These are phyloP conservation scores for Hypomontagnella submonticulosa DNA, from an alignment of 495 filamentous ascomycete genomes.

Conservation along the genomic window DNA sequence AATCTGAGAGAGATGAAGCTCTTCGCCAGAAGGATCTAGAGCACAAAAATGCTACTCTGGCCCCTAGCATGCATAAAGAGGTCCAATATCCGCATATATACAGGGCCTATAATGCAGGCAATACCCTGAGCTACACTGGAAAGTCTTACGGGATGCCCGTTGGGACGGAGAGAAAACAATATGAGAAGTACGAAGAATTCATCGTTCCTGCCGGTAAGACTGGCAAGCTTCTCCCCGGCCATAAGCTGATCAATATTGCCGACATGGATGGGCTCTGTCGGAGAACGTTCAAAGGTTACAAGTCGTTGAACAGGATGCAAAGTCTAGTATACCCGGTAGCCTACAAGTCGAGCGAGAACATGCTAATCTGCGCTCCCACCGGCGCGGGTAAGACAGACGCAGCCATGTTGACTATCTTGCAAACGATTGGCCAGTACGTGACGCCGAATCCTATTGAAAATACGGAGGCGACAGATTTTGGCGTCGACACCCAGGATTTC, in stretches of 20 bases:
- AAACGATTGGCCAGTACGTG: constrained; percentile 86
- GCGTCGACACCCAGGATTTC: constrained; percentile 84
- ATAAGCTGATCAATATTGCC: constrained; percentile 79
- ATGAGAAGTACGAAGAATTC: constrained; percentile 85
- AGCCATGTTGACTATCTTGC: constrained; percentile 94
- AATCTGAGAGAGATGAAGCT: constrained; percentile 78
- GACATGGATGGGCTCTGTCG: constrained; percentile 90
- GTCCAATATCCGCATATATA: constrained; percentile 94
- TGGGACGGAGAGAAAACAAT: constrained; percentile 66
- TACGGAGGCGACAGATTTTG: constrained; percentile 78
- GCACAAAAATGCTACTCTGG: constrained; percentile 81
- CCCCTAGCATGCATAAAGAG: constrained; percentile 67
- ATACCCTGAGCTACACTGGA: constrained; percentile 79
- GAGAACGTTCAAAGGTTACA: constrained; percentile 94
- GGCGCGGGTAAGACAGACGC: constrained; percentile 99
- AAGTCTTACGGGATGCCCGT: constrained; percentile 79
- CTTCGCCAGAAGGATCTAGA: constrained; percentile 78
- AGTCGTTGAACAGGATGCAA: constrained; percentile 95
- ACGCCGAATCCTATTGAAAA: constrained; percentile 79
- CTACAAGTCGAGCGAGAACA: constrained; percentile 95
- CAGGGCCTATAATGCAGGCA: constrained; percentile 80
- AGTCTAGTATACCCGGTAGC: constrained; percentile 95
- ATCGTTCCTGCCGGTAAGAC: constrained; percentile 83
- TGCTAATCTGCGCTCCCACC: constrained; percentile 98
- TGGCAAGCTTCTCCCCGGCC: constrained; percentile 74